phyloP scores from a whole-genome alignment of 1,284 basidiomycete genomes.

The Phenoliferia sp. region DNA sequence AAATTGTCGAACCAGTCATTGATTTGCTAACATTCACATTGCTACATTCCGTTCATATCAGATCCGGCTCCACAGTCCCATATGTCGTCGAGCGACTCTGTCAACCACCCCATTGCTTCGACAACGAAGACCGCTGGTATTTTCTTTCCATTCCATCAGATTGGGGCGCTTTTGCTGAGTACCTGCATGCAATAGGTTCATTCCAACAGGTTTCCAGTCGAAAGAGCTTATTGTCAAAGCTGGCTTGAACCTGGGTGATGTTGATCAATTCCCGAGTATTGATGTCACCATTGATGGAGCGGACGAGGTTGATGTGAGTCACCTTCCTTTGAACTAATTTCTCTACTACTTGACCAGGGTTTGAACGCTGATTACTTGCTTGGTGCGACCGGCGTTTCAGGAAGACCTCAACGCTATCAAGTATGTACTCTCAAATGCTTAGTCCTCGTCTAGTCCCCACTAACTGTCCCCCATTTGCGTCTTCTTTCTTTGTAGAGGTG shows the following conservation, averaged over 20 bases:
- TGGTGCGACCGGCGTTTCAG: slow-evolving; percentile 35
- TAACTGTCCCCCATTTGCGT: neutral
- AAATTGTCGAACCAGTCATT: neutral
- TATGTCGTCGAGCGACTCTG: slow-evolving; percentile 95
- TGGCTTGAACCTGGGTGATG: slow-evolving; percentile 78
- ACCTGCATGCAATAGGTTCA: slow-evolving; percentile 72
- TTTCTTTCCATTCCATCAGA: neutral
- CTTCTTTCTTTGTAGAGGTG: slow-evolving; percentile 51
- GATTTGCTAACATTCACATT: neutral
- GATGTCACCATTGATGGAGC: slow-evolving; percentile 97
- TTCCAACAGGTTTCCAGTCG: slow-evolving; percentile 94
- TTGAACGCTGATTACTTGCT: neutral
- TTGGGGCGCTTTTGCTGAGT: too few species aligned
- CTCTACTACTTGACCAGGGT: neutral
- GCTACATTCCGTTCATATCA: slow-evolving; percentile 5
- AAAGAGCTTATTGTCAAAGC: slow-evolving; percentile 87
- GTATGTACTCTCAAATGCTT: slow-evolving; percentile 1
- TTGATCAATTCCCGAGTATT: slow-evolving; percentile 73
- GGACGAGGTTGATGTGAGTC: slow-evolving; percentile 68
- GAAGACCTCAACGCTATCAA: slow-evolving; percentile 86
- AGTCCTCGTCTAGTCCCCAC: neutral
- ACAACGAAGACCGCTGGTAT: slow-evolving; percentile 57
- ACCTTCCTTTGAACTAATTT: neutral
- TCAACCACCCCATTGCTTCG: slow-evolving; percentile 60
- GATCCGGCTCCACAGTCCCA: slow-evolving; percentile 84